Conservation (phyloP, 202 grass and related monocot genomes). For the Setaria viridis region DNA sequence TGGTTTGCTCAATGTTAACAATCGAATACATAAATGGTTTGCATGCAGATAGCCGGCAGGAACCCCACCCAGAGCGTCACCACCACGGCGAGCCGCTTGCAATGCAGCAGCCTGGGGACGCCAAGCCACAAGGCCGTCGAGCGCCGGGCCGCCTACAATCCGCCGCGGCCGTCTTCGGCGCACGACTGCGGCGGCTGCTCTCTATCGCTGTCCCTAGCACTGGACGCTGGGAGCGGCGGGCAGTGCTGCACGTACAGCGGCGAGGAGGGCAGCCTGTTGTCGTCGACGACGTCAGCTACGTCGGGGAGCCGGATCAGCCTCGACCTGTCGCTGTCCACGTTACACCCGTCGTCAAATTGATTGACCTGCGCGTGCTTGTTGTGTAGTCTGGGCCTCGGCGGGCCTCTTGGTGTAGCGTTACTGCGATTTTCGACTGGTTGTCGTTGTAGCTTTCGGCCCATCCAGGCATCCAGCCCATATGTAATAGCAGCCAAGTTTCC, state of each 20-base stretch:
- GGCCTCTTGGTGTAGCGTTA: neutral
- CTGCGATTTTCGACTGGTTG: neutral
- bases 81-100: neutral
- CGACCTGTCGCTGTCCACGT: slow-evolving; percentile 50
- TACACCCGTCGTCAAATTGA: neutral
- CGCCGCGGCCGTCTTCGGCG: neutral
- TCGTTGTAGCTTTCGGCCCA: neutral
- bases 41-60: slow-evolving; percentile 27
- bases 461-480: neutral
- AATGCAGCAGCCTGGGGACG: neutral
- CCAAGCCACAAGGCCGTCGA: neutral
- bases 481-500: neutral
- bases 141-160: neutral
- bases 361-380: neutral
- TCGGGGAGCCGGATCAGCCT: slow-evolving; percentile 52
- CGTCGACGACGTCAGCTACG: slow-evolving; percentile 33
- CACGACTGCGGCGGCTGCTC: slow-evolving; percentile 36
- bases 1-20: neutral
- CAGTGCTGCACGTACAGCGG: too few relatives aligned
- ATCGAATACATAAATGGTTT: too few relatives aligned
- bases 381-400: neutral
- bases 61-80: too few relatives aligned
- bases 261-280: slow-evolving; percentile 50
- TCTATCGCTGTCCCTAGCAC: slow-evolving; percentile 55
- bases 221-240: slow-evolving; percentile 21